These are phyloP conservation scores for Prototheca wickerhamii DNA, from an alignment of 163 green algal species.

Conservation along the genomic window DNA sequence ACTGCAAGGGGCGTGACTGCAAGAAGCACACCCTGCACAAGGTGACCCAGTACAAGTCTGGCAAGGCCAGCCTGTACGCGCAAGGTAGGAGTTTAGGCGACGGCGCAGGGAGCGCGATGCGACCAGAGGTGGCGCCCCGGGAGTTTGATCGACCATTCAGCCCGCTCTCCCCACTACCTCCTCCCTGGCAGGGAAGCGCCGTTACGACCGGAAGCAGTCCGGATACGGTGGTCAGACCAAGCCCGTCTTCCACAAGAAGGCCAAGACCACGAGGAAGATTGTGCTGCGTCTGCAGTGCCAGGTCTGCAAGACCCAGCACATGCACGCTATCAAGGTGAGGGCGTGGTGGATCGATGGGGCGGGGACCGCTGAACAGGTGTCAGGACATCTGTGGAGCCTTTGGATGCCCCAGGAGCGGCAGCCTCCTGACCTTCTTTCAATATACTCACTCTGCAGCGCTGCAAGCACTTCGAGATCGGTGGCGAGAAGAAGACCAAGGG, in stretches of 20 bases:
- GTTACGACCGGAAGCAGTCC: constrained; percentile 98
- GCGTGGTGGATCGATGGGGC: not conserved
- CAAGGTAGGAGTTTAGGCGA: constrained; percentile 64
- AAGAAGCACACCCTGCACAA: constrained; percentile 98
- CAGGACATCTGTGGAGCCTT: no score
- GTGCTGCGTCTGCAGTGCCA: constrained; percentile 94
- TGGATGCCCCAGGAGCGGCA: no score
- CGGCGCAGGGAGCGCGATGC: not conserved
- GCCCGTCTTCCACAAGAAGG: constrained; percentile 99
- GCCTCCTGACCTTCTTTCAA: no score
- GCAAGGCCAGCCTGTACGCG: constrained; percentile 96
- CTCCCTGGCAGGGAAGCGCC: constrained; percentile 80
- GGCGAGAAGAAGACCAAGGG: constrained; percentile 96
- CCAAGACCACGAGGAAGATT: constrained; percentile 99
- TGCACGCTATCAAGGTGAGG: constrained; percentile 92
- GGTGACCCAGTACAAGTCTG: constrained; percentile 99
- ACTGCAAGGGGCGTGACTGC: constrained; percentile 95
- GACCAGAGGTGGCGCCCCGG: not conserved
- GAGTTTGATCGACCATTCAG: not conserved
- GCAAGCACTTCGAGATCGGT: constrained; percentile 99
- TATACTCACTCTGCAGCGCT: constrained; percentile 64
- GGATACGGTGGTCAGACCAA: constrained; percentile 99
- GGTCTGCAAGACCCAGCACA: constrained; percentile 88
- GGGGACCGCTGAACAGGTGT: no score
- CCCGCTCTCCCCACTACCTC: not conserved